A percentile compares a stretch with the other conserved stretches of the same genome.
Evolutionary conservation across 495 filamentous ascomycete species (phyloP).

Genomic region (Hypoxylon fragiforme): DNA sequence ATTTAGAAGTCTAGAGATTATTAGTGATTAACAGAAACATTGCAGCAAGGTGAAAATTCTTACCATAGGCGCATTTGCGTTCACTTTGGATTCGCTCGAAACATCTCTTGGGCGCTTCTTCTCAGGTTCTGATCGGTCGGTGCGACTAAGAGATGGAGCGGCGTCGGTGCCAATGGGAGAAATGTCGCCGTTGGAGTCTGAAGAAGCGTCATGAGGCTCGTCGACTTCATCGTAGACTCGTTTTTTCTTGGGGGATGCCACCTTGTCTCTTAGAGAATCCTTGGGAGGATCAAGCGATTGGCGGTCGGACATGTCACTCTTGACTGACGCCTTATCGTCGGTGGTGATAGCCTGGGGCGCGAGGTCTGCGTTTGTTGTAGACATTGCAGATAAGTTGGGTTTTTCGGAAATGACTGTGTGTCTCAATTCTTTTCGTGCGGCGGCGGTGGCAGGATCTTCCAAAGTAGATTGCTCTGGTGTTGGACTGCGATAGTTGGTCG

Average conservation of each 20-base stretch:
- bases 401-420: slow-evolving; percentile 58
- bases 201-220: slow-evolving; percentile 37
- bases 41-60: not conserved
- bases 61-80: slow-evolving; percentile 11
- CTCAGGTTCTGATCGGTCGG: slow-evolving; percentile 55
- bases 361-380: slow-evolving; percentile 20
- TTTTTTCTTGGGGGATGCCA: slow-evolving; percentile 62
- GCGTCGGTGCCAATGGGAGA: slow-evolving; percentile 41
- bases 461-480: slow-evolving; percentile 27
- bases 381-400: slow-evolving; percentile 27
- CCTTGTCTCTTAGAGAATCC: slow-evolving; percentile 47
- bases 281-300: slow-evolving; percentile 35
- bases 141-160: slow-evolving; percentile 40
- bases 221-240: slow-evolving; percentile 57
- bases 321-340: slow-evolving; percentile 27
- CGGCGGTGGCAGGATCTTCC: slow-evolving; percentile 59
- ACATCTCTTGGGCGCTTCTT: slow-evolving; percentile 58
- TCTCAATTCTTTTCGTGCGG: slow-evolving; percentile 57
- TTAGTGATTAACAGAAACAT: not conserved
- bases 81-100: slow-evolving; percentile 30
- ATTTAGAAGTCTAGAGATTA: slow-evolving; percentile 2
- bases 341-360: slow-evolving; percentile 16
- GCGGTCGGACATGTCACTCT: slow-evolving; percentile 38
- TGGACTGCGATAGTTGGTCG: slow-evolving; percentile 30
- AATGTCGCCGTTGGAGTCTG: slow-evolving; percentile 38